Conservation (phyloP, 768 basidiomycete genomes). For the Punctularia strigosozonata region DNA sequence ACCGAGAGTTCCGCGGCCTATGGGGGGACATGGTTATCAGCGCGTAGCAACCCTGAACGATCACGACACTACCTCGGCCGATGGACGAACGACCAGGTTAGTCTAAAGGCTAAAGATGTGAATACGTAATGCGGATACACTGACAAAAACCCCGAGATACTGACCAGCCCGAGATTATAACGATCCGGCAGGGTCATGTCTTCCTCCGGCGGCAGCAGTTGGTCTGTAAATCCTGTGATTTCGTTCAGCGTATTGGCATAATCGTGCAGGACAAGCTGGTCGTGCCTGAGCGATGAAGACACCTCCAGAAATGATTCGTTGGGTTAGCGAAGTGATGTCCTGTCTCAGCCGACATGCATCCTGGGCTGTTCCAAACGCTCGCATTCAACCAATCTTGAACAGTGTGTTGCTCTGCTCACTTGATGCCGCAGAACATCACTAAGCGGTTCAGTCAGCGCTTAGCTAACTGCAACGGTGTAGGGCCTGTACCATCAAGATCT, state of each 20-base stretch:
- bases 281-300: conserved; percentile 54
- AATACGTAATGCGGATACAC: neutral
- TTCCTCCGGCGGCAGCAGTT: conserved; percentile 40
- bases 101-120: conserved; percentile 33
- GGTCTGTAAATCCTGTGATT: conserved; percentile 41
- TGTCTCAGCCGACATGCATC: conserved; percentile 48
- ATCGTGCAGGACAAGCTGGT: neutral
- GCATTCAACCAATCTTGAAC: no score
- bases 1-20: conserved; percentile 45
- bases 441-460: neutral
- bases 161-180: conserved; percentile 57
- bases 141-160: conserved; percentile 9
- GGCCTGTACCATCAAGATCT: conserved; percentile 44
- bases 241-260: neutral
- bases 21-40: neutral
- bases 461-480: neutral
- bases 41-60: conserved; percentile 2
- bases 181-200: conserved; percentile 46
- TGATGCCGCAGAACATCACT: conserved; percentile 85
- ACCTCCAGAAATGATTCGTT: conserved; percentile 76
- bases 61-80: conserved; percentile 36
- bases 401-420: conserved; percentile 37
- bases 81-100: conserved; percentile 62
- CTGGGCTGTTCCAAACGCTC: conserved; percentile 50
- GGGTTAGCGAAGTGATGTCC: conserved; percentile 77